Evolutionary conservation across 495 filamentous ascomycete genomes (phyloP), one percentile per base, ranked within the genome.

Genomic region (Evernia prunastri): DNA sequence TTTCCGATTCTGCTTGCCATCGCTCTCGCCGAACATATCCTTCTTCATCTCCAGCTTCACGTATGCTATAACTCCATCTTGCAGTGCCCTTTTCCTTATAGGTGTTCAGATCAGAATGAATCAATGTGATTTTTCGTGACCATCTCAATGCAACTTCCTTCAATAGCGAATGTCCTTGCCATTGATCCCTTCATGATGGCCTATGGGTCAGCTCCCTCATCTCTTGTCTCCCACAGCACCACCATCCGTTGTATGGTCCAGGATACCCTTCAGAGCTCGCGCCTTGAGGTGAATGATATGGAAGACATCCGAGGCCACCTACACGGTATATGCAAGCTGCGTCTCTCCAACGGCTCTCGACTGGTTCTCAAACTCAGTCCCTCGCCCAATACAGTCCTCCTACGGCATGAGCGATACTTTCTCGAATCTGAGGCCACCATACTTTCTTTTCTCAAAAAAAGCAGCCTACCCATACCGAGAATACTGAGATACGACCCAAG

Each of bases 371-470:
- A 85, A 68, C 73, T 78, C 63, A 75, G 78, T 25, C 85, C 85
- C n/a, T 73, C 72, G 25, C 72, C 76, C 42, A 77, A 75, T 29
- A 80, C 79, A 4, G 76, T 79, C 12, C 73, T 87, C 6, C 75
- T 88, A 4, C 81, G 86, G 25, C 81, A 85, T 58, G 86, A 88
- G 69, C 75, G 80, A 33, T 72, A 73, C 15, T 69, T 78, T 43
- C 76, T 88, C 12, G 81, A 82, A 49, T 81, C 79, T 7, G 86
- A 88, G 76, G 82, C 83, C 25, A 72, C 69, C 20, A 74, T 77
- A 54, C 74, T 87, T 37, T 71, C 81, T 60, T 69, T 84, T 42
- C 70, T 87, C 25, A 69, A 71, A 31, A 72, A 77, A 47, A 76
- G 75, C 71, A 74, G 77, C 54, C 68, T 83, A 36, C 76, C 78